phyloP scores from a whole-genome alignment of 805 yeast genomes.

The Komagataella populi region DNA sequence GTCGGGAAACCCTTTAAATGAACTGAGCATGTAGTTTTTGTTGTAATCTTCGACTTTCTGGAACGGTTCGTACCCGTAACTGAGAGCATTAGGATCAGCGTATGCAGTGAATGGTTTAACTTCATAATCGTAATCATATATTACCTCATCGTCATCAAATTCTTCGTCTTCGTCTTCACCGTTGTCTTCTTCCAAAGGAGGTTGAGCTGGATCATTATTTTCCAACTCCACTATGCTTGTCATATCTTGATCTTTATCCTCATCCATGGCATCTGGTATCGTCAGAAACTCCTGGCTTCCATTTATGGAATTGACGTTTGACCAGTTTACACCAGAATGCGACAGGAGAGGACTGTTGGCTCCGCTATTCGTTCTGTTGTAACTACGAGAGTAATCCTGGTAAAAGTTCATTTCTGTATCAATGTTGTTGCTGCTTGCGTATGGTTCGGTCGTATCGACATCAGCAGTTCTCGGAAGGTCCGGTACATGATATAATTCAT shows the following conservation, averaged over 20 bases:
- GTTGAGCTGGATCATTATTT: not conserved
- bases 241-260: constrained; percentile 1
- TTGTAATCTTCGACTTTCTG: not conserved
- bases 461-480: not conserved
- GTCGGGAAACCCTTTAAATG: not conserved
- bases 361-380: not conserved
- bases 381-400: not conserved
- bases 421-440: constrained; percentile 1
- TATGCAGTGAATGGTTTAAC: constrained; percentile 24
- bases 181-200: constrained; percentile 3
- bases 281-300: constrained; percentile 1
- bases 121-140: not conserved
- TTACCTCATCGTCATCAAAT: not conserved
- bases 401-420: not conserved
- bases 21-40: not conserved
- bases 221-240: constrained; percentile 2
- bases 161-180: constrained; percentile 1
- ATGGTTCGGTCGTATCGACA: constrained; percentile 1
- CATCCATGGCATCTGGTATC: constrained; percentile 5
- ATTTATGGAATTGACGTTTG: not conserved
- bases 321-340: not conserved
- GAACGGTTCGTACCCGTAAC: not conserved
- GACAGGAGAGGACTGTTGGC: not conserved
- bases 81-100: constrained; percentile 17
- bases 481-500: constrained; percentile 35